A percentile compares a stretch with the other conserved stretches of the same genome.
Evolutionary conservation across 495 filamentous ascomycete genomes (phyloP).

Genomic region (Letharia columbiana): DNA sequence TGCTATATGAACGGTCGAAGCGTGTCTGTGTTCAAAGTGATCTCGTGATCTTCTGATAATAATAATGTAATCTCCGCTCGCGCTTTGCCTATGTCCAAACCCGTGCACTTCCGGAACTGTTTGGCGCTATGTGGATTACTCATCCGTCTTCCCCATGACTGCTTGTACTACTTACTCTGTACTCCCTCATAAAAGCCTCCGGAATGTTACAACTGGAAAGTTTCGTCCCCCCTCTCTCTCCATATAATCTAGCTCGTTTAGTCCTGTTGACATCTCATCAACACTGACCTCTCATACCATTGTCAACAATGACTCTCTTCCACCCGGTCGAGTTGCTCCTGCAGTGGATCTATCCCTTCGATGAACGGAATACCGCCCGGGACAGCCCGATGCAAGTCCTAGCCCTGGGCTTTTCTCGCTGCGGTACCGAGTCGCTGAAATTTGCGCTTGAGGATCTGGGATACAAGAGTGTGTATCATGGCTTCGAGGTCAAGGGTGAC

Average conservation of each 20-base stretch:
- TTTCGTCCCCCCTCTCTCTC: background rate
- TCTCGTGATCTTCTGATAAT: no score
- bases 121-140: background rate
- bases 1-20: no score
- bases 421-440: background rate
- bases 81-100: no score
- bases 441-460: background rate
- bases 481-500: background rate
- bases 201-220: background rate
- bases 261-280: background rate
- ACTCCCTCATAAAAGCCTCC: background rate
- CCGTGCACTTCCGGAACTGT: no score
- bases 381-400: conserved; percentile 1
- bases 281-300: background rate
- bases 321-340: background rate
- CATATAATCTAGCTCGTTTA: background rate
- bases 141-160: background rate
- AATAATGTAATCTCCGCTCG: no score
- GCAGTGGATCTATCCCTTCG: background rate
- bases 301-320: background rate
- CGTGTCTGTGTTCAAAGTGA: no score
- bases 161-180: background rate
- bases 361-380: background rate
- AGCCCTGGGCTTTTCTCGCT: background rate
- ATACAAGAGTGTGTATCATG: background rate